Conservation (phyloP, 2,329 filamentous ascomycete species). For the Sarocladium strictum region DNA sequence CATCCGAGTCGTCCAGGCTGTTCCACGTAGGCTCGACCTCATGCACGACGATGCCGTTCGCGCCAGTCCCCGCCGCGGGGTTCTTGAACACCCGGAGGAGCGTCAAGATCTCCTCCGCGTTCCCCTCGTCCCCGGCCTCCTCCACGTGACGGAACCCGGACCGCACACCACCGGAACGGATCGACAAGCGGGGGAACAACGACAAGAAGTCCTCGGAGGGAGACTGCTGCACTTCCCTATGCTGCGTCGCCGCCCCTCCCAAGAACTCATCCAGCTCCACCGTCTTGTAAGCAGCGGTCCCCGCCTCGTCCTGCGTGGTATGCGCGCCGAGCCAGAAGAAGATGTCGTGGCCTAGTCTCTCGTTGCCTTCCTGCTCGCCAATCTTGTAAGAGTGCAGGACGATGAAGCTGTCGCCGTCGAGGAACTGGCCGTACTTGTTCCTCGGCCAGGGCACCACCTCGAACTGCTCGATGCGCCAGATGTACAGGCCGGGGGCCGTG, state of each 20-base stretch:
- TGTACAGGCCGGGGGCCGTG: constrained; percentile 43
- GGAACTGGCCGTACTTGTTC: constrained; percentile 52
- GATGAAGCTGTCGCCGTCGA: constrained; percentile 64
- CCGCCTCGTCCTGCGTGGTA: constrained; percentile 63
- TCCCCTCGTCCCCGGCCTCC: constrained; percentile 32
- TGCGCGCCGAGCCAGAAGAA: constrained; percentile 65
- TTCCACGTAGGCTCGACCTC: constrained; percentile 57
- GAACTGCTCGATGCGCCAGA: constrained; percentile 66
- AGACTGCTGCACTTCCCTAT: constrained; percentile 56
- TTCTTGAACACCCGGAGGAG: constrained; percentile 60
- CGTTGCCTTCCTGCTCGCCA: constrained; percentile 32
- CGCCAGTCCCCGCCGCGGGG: constrained; percentile 31
- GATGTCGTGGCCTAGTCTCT: constrained; percentile 54
- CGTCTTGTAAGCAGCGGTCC: constrained; percentile 64
- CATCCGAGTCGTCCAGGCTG: constrained; percentile 59
- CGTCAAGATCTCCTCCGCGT: constrained; percentile 37
- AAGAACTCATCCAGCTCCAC: constrained; percentile 65
- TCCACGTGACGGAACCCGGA: constrained; percentile 59
- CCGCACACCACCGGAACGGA: constrained; percentile 53
- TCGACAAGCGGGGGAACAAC: constrained; percentile 55
- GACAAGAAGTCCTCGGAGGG: constrained; percentile 55
- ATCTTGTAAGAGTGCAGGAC: constrained; percentile 54
- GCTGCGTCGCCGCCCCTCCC: constrained; percentile 54
- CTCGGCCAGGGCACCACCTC: constrained; percentile 56
- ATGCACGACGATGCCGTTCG: constrained; percentile 49